A percentile compares a stretch with the other conserved stretches of the same genome.
Conservation (phyloP, 116 monocot species). For the Phalaenopsis hybrid region DNA sequence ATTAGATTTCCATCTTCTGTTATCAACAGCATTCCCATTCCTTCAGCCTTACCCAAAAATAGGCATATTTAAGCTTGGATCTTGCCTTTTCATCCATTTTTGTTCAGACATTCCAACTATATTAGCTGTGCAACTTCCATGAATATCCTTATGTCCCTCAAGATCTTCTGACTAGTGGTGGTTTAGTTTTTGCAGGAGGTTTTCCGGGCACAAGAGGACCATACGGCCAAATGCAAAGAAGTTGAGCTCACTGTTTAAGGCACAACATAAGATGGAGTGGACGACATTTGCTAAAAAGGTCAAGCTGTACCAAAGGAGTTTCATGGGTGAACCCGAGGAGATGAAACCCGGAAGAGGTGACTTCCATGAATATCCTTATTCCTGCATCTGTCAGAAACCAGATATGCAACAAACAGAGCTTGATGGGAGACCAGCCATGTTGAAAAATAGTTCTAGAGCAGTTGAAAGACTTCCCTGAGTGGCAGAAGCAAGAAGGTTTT, state of each 20-base stretch:
- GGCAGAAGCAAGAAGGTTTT: too few relatives aligned
- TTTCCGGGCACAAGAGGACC: conserved; percentile 87
- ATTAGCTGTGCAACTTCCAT: background rate
- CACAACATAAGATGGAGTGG: conserved; percentile 48
- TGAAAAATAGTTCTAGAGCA: background rate
- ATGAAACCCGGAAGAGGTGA: conserved; percentile 76
- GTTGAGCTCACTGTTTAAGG: conserved; percentile 57
- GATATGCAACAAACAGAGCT: background rate
- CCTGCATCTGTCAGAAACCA: conserved; percentile 63
- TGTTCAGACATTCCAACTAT: too few relatives aligned
- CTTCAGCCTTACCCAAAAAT: too few relatives aligned
- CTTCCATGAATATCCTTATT: conserved; percentile 83
- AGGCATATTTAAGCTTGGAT: too few relatives aligned
- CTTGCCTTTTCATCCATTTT: too few relatives aligned
- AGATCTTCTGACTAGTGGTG: background rate
- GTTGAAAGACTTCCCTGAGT: too few relatives aligned
- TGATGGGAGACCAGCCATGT: background rate
- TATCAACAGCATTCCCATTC: background rate
- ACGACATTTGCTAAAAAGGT: conserved; percentile 54
- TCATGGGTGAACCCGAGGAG: conserved; percentile 92
- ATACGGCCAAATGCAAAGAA: conserved; percentile 89
- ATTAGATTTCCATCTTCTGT: background rate
- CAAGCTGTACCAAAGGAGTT: conserved; percentile 55
- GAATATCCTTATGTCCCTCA: background rate
- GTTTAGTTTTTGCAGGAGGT: conserved; percentile 50